Evolutionary conservation across 345 rosid genomes (phyloP).

Genomic region (Acer negundo): DNA sequence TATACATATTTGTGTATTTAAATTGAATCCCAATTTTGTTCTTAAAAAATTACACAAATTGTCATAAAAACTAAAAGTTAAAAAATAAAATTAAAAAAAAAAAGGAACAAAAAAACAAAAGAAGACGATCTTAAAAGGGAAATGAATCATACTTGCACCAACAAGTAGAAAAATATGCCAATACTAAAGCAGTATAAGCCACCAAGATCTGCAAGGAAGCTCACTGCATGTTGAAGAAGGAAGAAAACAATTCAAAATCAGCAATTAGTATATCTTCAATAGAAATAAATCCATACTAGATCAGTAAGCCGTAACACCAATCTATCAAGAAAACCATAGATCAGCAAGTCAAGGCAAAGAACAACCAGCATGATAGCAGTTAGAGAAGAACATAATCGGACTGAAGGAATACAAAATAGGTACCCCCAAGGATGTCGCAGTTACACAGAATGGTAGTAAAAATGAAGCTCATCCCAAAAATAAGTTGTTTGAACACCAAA

Average conservation of each 20-base stretch:
- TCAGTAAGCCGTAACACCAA: background rate
- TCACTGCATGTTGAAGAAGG: conserved; percentile 58
- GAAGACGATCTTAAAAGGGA: conserved; percentile 16
- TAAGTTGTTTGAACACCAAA: background rate
- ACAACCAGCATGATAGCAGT: background rate
- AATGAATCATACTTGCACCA: conserved; percentile 71
- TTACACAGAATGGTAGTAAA: background rate
- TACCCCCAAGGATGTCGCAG: background rate
- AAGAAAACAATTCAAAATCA: conserved; percentile 1
- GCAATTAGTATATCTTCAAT: background rate
- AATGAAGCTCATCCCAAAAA: background rate
- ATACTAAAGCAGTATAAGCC: conserved; percentile 95
- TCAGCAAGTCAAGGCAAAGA: background rate
- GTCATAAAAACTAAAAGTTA: background rate
- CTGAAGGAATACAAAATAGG: background rate
- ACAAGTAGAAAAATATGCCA: conserved; percentile 83
- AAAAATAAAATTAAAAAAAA: background rate
- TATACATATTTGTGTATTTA: background rate
- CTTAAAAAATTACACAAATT: background rate
- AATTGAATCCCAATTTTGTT: background rate
- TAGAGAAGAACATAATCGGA: background rate
- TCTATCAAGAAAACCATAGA: background rate
- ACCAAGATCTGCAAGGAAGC: conserved; percentile 98
- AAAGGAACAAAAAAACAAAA: background rate
- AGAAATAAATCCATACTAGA: background rate